Evolutionary conservation across 371 early-diverging fungal species (phyloP), one percentile per base, ranked within the genome.

Genomic region (Mortierella sp.): DNA sequence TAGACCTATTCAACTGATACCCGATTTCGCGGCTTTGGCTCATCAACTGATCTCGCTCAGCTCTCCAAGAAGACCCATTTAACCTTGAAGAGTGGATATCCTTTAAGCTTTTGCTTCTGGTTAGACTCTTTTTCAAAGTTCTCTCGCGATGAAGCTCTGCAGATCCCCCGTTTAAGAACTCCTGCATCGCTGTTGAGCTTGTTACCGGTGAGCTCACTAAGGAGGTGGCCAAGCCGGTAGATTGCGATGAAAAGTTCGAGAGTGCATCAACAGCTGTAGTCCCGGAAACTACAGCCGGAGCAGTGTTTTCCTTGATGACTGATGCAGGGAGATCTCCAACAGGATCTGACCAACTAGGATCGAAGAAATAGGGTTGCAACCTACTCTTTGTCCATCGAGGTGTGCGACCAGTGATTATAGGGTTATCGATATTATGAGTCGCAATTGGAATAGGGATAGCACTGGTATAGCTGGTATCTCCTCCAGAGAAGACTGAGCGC

Each of bases 351-450:
- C 70, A 81, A 1, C 57, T 8, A 11, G 72, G 67, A 0, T 81
- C 76, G 33, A 76, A 81, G 36, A 81, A 81, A 58, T 81, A 81
- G 3, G 82, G 82, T 19, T 81, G 82, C 69, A 81, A 38, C 24
- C 82, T 76, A 24, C 76, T 72, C 67, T 75, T 81, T 62, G 76
- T 81, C 82, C 82, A 81, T 5, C 82, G 76, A 0, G 82, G 82
- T 0, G 82, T 81, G 10, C 73, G 76, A 4, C 82, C 82, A 33
- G 69, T 57, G 59, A 81, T 76, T 24, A 72, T 76, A 0, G 82
- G 82, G 52, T 81, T 81, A 61, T 81, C 82, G 47, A 81, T 28
- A 41, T 81, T 81, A 47, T 81, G 82, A 4, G 82, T 81, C 2
- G 82, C 82, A 36, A 81, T 72, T 5, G 82, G 76, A 33, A 81